Evolutionary conservation across 2,329 filamentous ascomycete species (phyloP).

Genomic region (Pseudophaeomoniella oleicola): DNA sequence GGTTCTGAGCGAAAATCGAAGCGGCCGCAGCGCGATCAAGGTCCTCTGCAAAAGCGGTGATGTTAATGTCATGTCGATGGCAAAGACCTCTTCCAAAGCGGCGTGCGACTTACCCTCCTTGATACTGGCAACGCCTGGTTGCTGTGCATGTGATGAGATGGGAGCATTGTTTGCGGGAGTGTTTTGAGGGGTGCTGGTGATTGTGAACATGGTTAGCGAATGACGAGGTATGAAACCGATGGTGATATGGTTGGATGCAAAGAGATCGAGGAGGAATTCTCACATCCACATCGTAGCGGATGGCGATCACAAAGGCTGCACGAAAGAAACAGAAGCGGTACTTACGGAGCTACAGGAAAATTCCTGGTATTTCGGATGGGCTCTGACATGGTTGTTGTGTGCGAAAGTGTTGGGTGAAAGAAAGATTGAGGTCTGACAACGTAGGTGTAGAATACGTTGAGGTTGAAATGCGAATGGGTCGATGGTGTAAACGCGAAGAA

Average conservation of each 20-base stretch:
- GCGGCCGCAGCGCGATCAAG: constrained; percentile 76
- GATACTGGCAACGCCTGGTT: constrained; percentile 86
- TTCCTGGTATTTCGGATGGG: constrained; percentile 54
- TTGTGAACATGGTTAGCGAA: constrained; percentile 16
- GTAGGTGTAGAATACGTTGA: constrained; percentile 1
- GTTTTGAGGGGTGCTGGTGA: constrained; percentile 84
- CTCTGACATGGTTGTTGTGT: constrained; percentile 42
- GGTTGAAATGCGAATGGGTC: constrained; percentile 2
- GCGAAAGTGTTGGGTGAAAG: not conserved
- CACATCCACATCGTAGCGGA: too few relatives aligned
- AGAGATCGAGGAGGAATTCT: not conserved
- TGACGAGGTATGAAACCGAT: constrained; percentile 4
- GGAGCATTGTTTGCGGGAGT: constrained; percentile 90
- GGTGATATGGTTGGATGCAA: not conserved
- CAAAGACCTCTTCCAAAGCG: not conserved
- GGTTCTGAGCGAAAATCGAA: constrained; percentile 90
- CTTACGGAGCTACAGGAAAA: constrained; percentile 32
- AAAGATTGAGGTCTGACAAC: constrained; percentile 1
- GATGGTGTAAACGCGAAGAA: not conserved
- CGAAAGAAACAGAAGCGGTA: not conserved
- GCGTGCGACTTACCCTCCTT: constrained; percentile 65
- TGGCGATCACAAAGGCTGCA: too few relatives aligned
- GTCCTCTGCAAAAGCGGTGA: constrained; percentile 50
- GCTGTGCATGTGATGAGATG: constrained; percentile 93
- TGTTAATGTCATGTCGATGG: constrained; percentile 5